Base-by-base conservation (phyloP, 208 protist genomes). In the Acanthamoeba triangularis region DNA sequence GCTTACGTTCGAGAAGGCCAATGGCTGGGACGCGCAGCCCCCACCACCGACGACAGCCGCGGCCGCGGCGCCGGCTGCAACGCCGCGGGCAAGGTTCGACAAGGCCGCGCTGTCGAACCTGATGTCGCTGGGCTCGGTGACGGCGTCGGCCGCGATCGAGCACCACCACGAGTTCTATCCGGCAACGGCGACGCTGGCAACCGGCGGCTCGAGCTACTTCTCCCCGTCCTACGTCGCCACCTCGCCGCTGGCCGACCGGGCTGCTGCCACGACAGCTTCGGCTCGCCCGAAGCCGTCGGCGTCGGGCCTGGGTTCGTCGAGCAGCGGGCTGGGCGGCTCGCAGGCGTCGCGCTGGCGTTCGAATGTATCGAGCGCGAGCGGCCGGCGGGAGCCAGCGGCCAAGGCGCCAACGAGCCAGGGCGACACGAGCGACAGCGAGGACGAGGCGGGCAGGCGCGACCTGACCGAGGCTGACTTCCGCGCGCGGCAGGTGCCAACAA, bases 111-210 rank as follows among this genome's bases (percentile, higher is more conserved):
- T 76, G 10, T 35, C 67, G 28, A 47, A 16, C 2, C 67, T 76
- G 7, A 23, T 33, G 30, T 33, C 67, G 67, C 28, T 76, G 33
- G 67, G 33, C 30, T 16, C 67, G 67, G 30, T 47, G 13, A 3
- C 37, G 37, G 14, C 67, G 67, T 76, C 67, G 33, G 67, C 44
- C 67, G 67, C 28, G 20, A 76, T 76, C 67, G 67, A 76, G 67
- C 67, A 76, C 35, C 67, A 76, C 33, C 67, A 76, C 67, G 67
- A 76, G 67, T 76, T 76, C 67, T 76, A 76, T 30, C 67, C 67
- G 67, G 30, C 28, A 2, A 2, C 63, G 28, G 63, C n/a, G 63
- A 30, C 1, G 65, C 65, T 28, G 33, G 28, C 13, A 6, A 44
- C 20, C 30, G 8, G 10, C 65, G 65, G 65, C 65, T 28, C 65